A percentile compares a stretch with the other conserved stretches of the same genome.
phyloP scores from a whole-genome alignment of 345 rosid species.

The Mallotus nudiflorus region DNA sequence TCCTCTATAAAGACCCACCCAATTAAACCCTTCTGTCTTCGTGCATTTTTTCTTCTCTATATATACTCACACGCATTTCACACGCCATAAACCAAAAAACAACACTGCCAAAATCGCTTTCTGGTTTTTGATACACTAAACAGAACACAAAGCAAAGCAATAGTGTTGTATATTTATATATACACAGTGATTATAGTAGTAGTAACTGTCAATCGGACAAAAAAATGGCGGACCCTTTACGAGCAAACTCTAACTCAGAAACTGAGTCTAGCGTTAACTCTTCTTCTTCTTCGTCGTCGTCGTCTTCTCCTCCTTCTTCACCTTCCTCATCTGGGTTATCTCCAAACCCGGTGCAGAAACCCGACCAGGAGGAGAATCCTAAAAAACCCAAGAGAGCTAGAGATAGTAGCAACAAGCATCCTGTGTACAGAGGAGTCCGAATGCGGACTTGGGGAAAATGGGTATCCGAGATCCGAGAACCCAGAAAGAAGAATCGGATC shows the following conservation, averaged over 20 bases:
- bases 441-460: slow-evolving; percentile 97
- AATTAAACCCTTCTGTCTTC: neutral
- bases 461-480: slow-evolving; percentile 99
- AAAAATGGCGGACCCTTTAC: slow-evolving; percentile 2
- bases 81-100: no score
- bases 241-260: slow-evolving; percentile 7
- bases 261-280: slow-evolving; percentile 19
- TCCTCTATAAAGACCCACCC: neutral
- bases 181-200: no score
- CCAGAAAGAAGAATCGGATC: slow-evolving; percentile 89
- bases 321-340: slow-evolving; percentile 18
- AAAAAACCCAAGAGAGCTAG: neutral
- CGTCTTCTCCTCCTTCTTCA: slow-evolving; percentile 7
- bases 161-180: no score
- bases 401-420: slow-evolving; percentile 47
- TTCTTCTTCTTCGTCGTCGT: neutral
- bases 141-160: neutral
- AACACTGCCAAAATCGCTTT: neutral
- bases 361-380: slow-evolving; percentile 9
- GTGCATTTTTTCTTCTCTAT: slow-evolving; percentile 1
- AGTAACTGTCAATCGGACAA: neutral
- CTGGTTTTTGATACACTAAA: neutral
- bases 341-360: neutral
- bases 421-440: slow-evolving; percentile 78
- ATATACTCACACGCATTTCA: no score